A percentile compares a stretch with the other conserved stretches of the same genome.
Evolutionary conservation across 345 rosid genomes (phyloP).

Genomic region (Populus euphratica): DNA sequence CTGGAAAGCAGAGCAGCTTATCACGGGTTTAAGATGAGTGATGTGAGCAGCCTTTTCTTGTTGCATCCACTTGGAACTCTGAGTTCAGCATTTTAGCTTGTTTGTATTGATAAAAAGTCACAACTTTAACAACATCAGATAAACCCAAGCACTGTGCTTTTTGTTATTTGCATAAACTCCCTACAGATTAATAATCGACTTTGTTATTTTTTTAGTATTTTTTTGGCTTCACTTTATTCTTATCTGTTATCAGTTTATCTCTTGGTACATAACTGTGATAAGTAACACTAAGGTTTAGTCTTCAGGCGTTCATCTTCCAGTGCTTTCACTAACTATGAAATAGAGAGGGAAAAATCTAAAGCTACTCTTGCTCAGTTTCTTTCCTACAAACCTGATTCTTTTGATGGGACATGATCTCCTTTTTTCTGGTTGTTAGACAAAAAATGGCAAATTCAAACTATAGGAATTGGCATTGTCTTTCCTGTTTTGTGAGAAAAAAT

Average conservation of each 20-base stretch:
- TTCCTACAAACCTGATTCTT: neutral
- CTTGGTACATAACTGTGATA: neutral
- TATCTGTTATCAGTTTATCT: neutral
- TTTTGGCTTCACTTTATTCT: neutral
- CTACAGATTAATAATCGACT: no score
- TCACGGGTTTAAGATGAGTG: constrained; percentile 80
- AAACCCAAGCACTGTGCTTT: neutral
- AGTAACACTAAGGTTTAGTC: neutral
- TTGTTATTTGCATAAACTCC: neutral
- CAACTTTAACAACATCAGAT: neutral
- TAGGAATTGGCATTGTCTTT: neutral
- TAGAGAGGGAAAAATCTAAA: no score
- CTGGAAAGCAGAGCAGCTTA: constrained; percentile 87
- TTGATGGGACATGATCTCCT: neutral
- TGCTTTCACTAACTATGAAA: neutral
- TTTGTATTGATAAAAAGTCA: neutral
- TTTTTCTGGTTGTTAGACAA: no score
- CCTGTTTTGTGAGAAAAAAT: neutral
- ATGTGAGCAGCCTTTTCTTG: constrained; percentile 43
- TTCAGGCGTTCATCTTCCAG: neutral
- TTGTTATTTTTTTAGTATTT: neutral
- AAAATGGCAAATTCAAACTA: neutral
- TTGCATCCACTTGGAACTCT: constrained; percentile 1
- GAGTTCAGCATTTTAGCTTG: neutral
- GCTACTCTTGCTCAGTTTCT: no score